Conservation (phyloP, 257 asterid species). For the Echites panduratus region DNA sequence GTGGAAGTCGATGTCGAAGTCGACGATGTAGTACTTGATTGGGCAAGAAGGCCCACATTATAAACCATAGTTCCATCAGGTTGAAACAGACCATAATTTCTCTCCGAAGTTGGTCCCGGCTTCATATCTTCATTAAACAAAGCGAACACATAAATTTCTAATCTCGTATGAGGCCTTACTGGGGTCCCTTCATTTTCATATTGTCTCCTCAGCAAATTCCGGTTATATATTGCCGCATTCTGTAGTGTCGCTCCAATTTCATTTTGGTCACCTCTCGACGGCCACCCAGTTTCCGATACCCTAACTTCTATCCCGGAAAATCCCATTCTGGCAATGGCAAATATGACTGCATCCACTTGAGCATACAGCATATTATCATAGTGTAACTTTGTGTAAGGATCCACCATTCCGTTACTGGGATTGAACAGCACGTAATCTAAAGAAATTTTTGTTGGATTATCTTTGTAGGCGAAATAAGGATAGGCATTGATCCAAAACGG, state of each 20-base stretch:
- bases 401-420: conserved; percentile 60
- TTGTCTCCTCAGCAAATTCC: conserved; percentile 63
- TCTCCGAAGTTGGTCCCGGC: conserved; percentile 76
- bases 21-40: conserved; percentile 21
- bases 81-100: conserved; percentile 60
- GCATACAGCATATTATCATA: conserved; percentile 93
- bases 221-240: conserved; percentile 60
- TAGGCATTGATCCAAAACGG: conserved; percentile 91
- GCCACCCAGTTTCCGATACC: conserved; percentile 92
- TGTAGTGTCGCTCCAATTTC: conserved; percentile 59
- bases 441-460: conserved; percentile 43
- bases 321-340: conserved; percentile 66
- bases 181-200: conserved; percentile 65
- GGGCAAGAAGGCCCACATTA: conserved; percentile 40
- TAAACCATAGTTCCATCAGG: conserved; percentile 74
- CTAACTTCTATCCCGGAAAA: conserved; percentile 50
- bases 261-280: conserved; percentile 56
- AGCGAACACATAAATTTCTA: conserved; percentile 76
- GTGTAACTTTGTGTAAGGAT: conserved; percentile 49
- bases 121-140: conserved; percentile 75
- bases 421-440: conserved; percentile 64
- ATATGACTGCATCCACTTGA: conserved; percentile 66
- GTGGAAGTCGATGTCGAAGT: conserved; percentile 26
- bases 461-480: conserved; percentile 88
- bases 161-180: conserved; percentile 43